Percentiles rank a stretch among this genome's conserved stretches.
Conservation (phyloP, 129 eudicot genomes). For the Arctium lappa region DNA sequence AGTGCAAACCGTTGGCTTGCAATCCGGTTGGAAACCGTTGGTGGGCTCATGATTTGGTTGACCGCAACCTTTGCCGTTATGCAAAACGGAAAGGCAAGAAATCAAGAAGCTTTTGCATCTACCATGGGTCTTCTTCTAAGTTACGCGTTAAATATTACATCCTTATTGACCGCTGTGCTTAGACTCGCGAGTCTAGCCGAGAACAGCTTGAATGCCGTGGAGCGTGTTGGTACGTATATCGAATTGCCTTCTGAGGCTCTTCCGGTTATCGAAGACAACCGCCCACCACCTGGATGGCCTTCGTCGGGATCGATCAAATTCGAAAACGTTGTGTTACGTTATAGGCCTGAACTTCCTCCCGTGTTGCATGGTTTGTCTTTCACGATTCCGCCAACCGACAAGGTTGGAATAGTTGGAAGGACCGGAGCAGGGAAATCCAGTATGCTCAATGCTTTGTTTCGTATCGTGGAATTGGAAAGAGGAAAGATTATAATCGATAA, state of each 20-base stretch:
- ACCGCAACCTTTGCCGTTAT: constrained; percentile 95
- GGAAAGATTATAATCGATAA: constrained; percentile 83
- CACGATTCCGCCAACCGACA: constrained; percentile 59
- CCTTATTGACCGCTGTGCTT: constrained; percentile 59
- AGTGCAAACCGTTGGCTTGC: constrained; percentile 96
- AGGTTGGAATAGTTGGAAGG: constrained; percentile 93
- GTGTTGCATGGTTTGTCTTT: constrained; percentile 85
- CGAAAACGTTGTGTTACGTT: constrained; percentile 76
- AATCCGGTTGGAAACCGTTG: constrained; percentile 81
- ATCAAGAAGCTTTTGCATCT: constrained; percentile 90
- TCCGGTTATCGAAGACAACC: constrained; percentile 51
- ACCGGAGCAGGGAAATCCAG: constrained; percentile 99
- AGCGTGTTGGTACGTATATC: constrained; percentile 86
- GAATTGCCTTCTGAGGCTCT: constrained; percentile 95
- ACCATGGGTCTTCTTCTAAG: constrained; percentile 95
- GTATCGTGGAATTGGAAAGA: constrained; percentile 87
- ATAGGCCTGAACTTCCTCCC: constrained; percentile 92
- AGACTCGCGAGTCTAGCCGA: constrained; percentile 93
- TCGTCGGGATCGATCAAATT: constrained; percentile 69
- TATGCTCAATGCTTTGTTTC: constrained; percentile 92
- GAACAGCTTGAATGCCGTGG: constrained; percentile 90
- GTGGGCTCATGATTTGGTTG: constrained; percentile 96
- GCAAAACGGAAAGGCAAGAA: constrained; percentile 82
- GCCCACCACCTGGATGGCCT: constrained; percentile 99
- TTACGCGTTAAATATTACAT: constrained; percentile 82